Conservation (phyloP, 208 protist genomes). For the Kentomonas sorsogonicus region DNA sequence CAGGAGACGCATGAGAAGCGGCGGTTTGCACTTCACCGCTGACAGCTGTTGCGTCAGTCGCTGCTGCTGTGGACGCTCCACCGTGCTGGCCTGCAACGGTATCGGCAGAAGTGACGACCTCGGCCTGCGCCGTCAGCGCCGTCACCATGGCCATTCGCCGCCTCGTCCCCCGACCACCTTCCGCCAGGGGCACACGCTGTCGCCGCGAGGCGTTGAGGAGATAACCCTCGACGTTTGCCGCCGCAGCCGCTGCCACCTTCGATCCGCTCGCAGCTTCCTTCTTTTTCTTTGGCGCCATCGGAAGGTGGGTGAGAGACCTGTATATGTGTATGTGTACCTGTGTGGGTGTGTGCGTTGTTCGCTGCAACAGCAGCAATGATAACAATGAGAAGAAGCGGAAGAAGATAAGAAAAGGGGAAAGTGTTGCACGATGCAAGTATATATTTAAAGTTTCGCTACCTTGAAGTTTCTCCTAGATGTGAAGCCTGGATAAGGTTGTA, state of each 20-base stretch:
- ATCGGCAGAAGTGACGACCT: too few species aligned
- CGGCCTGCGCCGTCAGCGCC: too few species aligned
- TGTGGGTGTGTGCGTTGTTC: slow-evolving; percentile 3
- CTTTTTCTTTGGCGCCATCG: slow-evolving; percentile 6
- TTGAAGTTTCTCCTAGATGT: too few species aligned
- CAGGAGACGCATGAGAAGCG: background rate
- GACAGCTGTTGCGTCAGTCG: background rate
- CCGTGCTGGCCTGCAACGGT: too few species aligned
- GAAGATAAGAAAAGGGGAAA: background rate
- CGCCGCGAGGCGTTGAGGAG: slow-evolving; percentile 72
- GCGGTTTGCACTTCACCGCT: background rate
- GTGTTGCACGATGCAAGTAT: background rate
- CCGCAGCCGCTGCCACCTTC: slow-evolving; percentile 58
- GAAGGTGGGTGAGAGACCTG: too few species aligned
- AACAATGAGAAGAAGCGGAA: slow-evolving; percentile 5
- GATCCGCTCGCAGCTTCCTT: background rate
- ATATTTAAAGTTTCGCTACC: background rate
- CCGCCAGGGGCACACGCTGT: slow-evolving; percentile 57
- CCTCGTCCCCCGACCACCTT: slow-evolving; percentile 77
- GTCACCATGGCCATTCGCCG: slow-evolving; percentile 81
- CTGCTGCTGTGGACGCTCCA: slow-evolving; percentile 6
- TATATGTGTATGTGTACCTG: slow-evolving; percentile 10
- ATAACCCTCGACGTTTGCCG: slow-evolving; percentile 78
- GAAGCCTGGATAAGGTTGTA: too few species aligned
- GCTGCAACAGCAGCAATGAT: background rate